These are phyloP conservation scores for Saccharomyces pastorianus DNA, from an alignment of 1,139 yeast genomes.

Conservation along the genomic window DNA sequence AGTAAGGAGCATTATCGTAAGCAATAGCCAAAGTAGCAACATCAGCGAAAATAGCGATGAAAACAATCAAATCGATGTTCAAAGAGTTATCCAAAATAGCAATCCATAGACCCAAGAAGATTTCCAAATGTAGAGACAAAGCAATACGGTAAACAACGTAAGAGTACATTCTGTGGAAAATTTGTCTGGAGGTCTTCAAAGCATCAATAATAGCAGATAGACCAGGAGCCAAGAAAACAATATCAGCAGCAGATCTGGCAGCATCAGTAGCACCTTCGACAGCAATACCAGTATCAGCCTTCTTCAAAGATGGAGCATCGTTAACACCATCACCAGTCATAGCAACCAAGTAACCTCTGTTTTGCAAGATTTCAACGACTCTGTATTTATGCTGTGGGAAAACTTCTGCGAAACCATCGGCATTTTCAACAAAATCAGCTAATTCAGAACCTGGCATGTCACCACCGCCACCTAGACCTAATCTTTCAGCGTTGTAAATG, in stretches of 20 bases:
- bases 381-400: slow-evolving; percentile 93
- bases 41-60: slow-evolving; percentile 89
- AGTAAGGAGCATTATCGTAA: slow-evolving; percentile 94
- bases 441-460: slow-evolving; percentile 92
- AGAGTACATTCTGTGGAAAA: slow-evolving; percentile 96
- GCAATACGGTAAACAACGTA: slow-evolving; percentile 94
- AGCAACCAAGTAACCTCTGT: slow-evolving; percentile 86
- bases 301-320: slow-evolving; percentile 91
- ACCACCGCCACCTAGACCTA: slow-evolving; percentile 91
- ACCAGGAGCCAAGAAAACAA: slow-evolving; percentile 92
- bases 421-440: slow-evolving; percentile 89
- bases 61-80: slow-evolving; percentile 77
- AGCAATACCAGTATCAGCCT: slow-evolving; percentile 94
- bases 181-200: slow-evolving; percentile 84
- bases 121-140: slow-evolving; percentile 80
- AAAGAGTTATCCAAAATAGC: slow-evolving; percentile 77
- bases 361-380: slow-evolving; percentile 80
- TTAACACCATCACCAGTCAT: slow-evolving; percentile 98
- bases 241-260: slow-evolving; percentile 91
- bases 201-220: slow-evolving; percentile 89
- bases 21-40: slow-evolving; percentile 91
- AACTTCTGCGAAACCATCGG: slow-evolving; percentile 94
- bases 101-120: slow-evolving; percentile 87
- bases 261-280: slow-evolving; percentile 95
- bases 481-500: slow-evolving; percentile 93